Conservation (phyloP, 169 alveolate species). For the Cryptosporidium ubiquitum region DNA sequence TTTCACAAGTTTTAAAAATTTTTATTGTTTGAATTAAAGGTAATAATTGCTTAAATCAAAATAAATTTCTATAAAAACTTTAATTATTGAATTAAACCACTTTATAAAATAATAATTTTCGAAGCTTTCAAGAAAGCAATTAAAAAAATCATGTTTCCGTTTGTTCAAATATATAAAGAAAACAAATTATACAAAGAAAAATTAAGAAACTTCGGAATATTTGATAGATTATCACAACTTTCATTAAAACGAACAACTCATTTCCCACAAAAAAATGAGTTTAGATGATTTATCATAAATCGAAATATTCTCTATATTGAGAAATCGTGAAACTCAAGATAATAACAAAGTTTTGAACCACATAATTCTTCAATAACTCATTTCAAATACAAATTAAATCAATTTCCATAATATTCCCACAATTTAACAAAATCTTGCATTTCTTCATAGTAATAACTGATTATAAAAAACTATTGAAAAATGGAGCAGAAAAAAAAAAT, state of each 20-base stretch:
- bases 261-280: slow-evolving; percentile 7
- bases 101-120: no score
- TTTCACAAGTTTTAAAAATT: background rate
- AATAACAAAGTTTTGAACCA: background rate
- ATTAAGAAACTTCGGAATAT: background rate
- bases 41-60: no score
- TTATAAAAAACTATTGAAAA: no score
- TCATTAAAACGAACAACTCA: background rate
- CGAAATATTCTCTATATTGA: background rate
- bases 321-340: background rate
- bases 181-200: background rate
- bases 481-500: background rate
- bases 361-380: background rate
- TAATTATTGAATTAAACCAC: no score
- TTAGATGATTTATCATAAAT: background rate
- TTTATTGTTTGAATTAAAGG: no score
- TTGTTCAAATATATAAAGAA: background rate
- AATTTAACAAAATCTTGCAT: background rate
- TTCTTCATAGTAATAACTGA: background rate
- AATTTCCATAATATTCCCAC: background rate
- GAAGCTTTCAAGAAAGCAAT: no score
- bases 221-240: background rate
- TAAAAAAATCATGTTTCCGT: background rate
- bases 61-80: no score
- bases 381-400: background rate